Evolutionary conservation across 2,329 filamentous ascomycete species (phyloP), one percentile per base, ranked within the genome.

Genomic region (Podosphaera fusca): DNA sequence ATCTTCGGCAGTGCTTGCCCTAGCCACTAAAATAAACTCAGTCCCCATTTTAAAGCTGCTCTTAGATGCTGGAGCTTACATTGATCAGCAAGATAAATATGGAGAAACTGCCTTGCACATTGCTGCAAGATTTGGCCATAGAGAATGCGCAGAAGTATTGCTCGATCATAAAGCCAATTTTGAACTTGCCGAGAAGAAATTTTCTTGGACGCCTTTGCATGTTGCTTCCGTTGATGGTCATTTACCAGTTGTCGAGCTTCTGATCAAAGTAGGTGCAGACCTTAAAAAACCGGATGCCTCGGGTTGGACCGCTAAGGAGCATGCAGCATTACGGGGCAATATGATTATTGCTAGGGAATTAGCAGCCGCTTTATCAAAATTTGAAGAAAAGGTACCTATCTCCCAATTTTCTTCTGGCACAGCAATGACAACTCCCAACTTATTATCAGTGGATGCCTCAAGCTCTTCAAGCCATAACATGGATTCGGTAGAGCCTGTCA

Each of bases 121-220:
- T 63, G 92, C 92, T 54, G 89, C 92, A 57, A 82, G 89, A 50
- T 92, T 90, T 64, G 88, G 88, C 14, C 85, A 94, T 65, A 76
- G 79, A 14, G 78, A 88, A 60, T 96, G 89, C 67, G 87, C 86
- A 12, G 79, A 75, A 58, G 80, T 87, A 30, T 73, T 98, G 30
- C 69, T 96, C 2, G 74, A 81, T 14, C 85, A 92, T 63, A 87
- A 82, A 65, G 81, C 82, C 0, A 72, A 95, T 60, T 72, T 88
- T 0, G 84, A 95, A 63, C 71, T 94, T 40, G 71, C 77, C 0
- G 92, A 98, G 66, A 85, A 84, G 56, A 84, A 84, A 0, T 96
- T 94, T 66, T 81, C 84, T 2, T 98, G 92, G 90, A 95, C 92
- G 0, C 87, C 92, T n/a, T 73, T 98, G 10, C 92, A 95, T 66